These are phyloP conservation scores for Calocybe cyanea DNA, from an alignment of 768 basidiomycete genomes.

Conservation along the genomic window DNA sequence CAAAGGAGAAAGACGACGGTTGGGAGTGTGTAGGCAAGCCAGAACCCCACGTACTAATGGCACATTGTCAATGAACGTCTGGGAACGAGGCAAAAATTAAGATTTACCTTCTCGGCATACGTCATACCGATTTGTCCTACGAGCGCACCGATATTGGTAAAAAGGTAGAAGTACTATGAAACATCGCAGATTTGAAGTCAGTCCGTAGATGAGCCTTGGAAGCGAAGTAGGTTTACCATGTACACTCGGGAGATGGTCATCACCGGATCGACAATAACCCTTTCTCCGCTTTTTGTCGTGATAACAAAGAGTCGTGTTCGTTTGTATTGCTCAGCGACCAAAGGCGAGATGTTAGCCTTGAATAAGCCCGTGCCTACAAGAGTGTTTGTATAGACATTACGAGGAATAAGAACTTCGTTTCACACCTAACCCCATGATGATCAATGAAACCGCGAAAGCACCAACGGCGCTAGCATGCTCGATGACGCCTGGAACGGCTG, in stretches of 20 bases:
- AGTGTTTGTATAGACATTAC: conserved; percentile 51
- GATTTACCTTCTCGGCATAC: conserved; percentile 58
- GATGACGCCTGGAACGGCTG: conserved; percentile 58
- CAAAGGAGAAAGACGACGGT: conserved; percentile 58
- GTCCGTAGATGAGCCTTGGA: background rate
- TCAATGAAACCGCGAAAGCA: conserved; percentile 42
- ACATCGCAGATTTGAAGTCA: background rate
- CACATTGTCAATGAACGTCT: background rate
- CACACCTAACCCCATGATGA: conserved; percentile 52
- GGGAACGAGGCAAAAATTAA: background rate
- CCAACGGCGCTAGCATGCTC: conserved; percentile 8
- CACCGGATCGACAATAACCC: conserved; percentile 69
- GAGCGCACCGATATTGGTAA: conserved; percentile 71
- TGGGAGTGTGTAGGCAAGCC: conserved; percentile 62
- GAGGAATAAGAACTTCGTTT: background rate
- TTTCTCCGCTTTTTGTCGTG: conserved; percentile 52
- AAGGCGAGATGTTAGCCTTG: conserved; percentile 74
- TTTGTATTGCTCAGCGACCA: conserved; percentile 75
- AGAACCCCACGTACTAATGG: conserved; percentile 59
- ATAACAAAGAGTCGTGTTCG: conserved; percentile 50
- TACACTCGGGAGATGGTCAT: conserved; percentile 69
- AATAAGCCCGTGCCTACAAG: conserved; percentile 66
- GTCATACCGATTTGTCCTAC: conserved; percentile 68
- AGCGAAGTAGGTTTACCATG: conserved; percentile 49
- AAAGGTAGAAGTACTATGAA: conserved; percentile 59